Conservation (phyloP, 176 grass and related monocot genomes). For the Eragrostis nindensis region DNA sequence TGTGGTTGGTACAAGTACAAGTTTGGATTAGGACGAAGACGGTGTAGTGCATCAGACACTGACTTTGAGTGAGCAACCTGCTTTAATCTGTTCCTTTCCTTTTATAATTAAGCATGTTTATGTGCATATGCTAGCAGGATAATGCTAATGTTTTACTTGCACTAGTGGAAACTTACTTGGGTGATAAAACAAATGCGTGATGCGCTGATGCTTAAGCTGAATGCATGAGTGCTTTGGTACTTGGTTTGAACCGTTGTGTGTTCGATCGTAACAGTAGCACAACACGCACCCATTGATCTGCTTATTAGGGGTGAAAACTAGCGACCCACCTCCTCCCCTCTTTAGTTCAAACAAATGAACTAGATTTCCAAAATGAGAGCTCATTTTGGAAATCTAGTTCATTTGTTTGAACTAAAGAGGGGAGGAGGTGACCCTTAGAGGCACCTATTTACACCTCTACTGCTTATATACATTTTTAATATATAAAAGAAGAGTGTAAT, state of each 20-base stretch:
- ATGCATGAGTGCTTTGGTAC: constrained; percentile 5
- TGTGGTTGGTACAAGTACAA: constrained; percentile 42
- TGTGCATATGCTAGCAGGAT: constrained; percentile 6
- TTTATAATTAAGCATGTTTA: constrained; percentile 14
- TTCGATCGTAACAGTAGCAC: not conserved
- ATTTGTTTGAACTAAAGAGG: too few relatives aligned
- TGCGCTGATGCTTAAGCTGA: not conserved
- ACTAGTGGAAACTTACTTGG: constrained; percentile 20
- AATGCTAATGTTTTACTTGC: constrained; percentile 48
- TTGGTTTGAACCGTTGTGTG: not conserved
- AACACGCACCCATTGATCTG: too few relatives aligned
- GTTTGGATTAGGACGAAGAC: constrained; percentile 45
- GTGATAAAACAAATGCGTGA: constrained; percentile 24
- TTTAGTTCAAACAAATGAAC: too few relatives aligned
- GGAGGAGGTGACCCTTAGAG: too few relatives aligned
- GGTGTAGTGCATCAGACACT: constrained; percentile 55
- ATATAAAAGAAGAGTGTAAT: too few relatives aligned
- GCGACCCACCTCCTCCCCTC: too few relatives aligned
- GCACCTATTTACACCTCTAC: too few relatives aligned
- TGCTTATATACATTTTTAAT: too few relatives aligned
- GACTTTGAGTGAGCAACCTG: not conserved
- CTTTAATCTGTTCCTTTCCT: constrained; percentile 29
- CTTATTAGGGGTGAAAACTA: too few relatives aligned
- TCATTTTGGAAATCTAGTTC: too few relatives aligned
- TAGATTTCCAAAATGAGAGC: too few relatives aligned